Percentiles rank a stretch among this genome's conserved stretches.
Evolutionary conservation across 805 yeast genomes (phyloP).

Genomic region (Suhomyces prunicola): DNA sequence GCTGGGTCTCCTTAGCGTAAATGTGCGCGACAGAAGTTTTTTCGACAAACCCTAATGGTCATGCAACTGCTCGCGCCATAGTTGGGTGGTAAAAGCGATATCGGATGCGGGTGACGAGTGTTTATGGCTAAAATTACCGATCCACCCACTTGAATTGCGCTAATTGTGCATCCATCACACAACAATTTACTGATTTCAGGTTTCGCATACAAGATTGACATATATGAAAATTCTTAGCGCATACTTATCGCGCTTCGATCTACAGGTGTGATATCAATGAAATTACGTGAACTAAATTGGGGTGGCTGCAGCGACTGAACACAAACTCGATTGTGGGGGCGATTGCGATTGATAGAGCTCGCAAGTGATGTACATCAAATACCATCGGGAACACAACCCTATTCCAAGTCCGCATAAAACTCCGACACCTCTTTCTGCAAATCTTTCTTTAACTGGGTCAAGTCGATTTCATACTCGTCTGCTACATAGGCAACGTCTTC

Average conservation of each 20-base stretch:
- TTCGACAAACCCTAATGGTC: not conserved
- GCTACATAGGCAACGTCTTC: conserved; percentile 2
- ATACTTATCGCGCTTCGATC: not conserved
- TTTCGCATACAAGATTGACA: not conserved
- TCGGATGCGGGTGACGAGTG: not conserved
- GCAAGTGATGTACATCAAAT: not conserved
- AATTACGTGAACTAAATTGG: not conserved
- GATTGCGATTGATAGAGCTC: not conserved
- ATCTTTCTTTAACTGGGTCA: conserved; percentile 7
- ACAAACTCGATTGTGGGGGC: not conserved
- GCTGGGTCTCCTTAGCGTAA: not conserved
- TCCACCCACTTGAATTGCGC: not conserved
- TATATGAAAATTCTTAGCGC: not conserved
- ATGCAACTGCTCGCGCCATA: not conserved
- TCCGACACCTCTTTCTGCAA: conserved; percentile 2
- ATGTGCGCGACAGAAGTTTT: not conserved
- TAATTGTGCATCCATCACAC: not conserved
- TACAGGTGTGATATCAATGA: not conserved
- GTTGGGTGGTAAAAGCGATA: not conserved
- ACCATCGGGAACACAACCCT: not conserved
- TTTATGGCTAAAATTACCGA: not conserved
- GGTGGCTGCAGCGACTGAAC: not conserved
- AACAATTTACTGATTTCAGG: not conserved
- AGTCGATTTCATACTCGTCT: not conserved
- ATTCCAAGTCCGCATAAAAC: conserved; percentile 7